Evolutionary conservation across 495 filamentous ascomycete genomes (phyloP), one percentile per base, ranked within the genome.

Genomic region (Daldinia childiae): DNA sequence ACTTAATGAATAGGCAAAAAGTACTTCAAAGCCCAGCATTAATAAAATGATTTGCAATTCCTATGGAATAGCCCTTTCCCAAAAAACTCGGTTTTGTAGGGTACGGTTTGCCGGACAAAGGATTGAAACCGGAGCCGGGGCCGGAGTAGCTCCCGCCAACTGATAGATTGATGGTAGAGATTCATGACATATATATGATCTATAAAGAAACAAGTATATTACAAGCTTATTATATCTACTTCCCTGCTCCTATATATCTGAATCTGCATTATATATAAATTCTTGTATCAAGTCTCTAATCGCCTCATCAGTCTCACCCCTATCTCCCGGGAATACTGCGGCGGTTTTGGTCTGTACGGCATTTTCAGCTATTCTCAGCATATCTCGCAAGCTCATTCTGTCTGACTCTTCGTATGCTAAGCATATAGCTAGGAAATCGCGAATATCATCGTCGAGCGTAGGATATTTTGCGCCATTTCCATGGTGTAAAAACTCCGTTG

Each of bases 401-500:
- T 68, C 58, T 9, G n/a, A n/a, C 4, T 45, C 14, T 7, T 58
- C 21, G 15, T 57, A 36, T 15, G 59, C 66, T 12, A 69, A 30
- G 32, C 52, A 69, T n/a, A 36, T 58, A 3, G 59, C 66, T 41
- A 63, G 2, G 30, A 69, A 58, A 51, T 63, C 66, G 3, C 58
- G 41, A 9, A 69, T 17, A 14, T 58, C 59, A 9, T 51, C 24
- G 66, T 69, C 66, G n/a, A 69, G 58, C 6, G 52, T 58, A 11
- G 51, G 51, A 26, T 69, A 69, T 11, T 52, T 58, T 8, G 27
- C 6, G 9, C 59, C 41, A 43, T 63, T 69, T 21, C 66, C 59
- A 6, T 69, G 51, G 12, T 48, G 66, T 24, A 69, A 26, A 24
- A 68, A 58, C 15, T 69, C 66, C 4, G 65, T 62, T 29, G 58